Evolutionary conservation across 768 basidiomycete species (phyloP), one percentile per base, ranked within the genome.

Genomic region (Cystofilobasidium capitatum): DNA sequence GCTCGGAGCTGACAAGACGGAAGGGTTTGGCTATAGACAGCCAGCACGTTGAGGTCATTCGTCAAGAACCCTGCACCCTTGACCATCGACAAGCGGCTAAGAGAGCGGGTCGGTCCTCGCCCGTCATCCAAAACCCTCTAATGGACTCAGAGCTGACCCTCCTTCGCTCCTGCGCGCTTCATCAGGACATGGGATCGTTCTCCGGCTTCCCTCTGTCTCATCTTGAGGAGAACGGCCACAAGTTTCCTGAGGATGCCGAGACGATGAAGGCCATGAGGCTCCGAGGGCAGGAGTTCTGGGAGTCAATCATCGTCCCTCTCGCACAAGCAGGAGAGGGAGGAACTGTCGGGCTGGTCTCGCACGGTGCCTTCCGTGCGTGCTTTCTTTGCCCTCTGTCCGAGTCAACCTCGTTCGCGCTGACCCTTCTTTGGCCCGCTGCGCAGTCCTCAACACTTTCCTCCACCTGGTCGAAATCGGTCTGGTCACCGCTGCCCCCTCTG

Each of bases 401-500:
- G 10, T 20, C 40, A 10, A 10, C 40, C 40, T n/a, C n/a, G n/a
- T n/a, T n/a, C n/a, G n/a, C n/a, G n/a, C n/a, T n/a, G n/a, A n/a
- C n/a, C 45, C 45, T 44, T 22, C 12, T 10, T 44, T 22, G 42
- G 42, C 42, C 42, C 10, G 42, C 42, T 44, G 42, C 45, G 6
- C 45, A 51, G 49, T 51, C 49, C 24, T 51, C 3, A 51, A 51
- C 49, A 51, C 49, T 10, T 51, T 51, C 49, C 49, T 51, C 24
- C 49, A 51, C 49, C 20, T 51, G 22, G 4, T 51, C 49, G 49
- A 51, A 5, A 51, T 12, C 24, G 49, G 49, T 13, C 24, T 20
- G 6, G 24, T 51, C 6, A 51, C 12, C 24, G 49, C 49, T 5
- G 49, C 6, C 12, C 4, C 49, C 4, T 51, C 49, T n/a, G 49